Evolutionary conservation across 139 green algal genomes (phyloP), one percentile per base, ranked within the genome.

Genomic region (Trebouxia sp.): DNA sequence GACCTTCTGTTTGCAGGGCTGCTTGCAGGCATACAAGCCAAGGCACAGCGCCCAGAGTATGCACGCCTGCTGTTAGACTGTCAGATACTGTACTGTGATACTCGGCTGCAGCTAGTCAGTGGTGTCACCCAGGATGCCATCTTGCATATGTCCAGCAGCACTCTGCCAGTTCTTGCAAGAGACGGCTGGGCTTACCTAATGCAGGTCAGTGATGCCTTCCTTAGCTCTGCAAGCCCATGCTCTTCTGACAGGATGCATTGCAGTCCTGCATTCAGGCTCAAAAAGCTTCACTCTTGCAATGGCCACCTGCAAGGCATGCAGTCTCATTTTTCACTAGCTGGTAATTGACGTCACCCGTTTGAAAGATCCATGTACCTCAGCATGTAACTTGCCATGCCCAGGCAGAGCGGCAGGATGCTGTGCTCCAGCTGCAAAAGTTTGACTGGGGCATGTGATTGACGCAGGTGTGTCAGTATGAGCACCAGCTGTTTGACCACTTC

Each of bases 401-500:
- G n/a, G n/a, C n/a, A n/a, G n/a, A n/a, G n/a, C n/a, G n/a, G n/a
- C n/a, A n/a, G n/a, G n/a, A n/a, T n/a, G n/a, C n/a, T n/a, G n/a
- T n/a, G n/a, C n/a, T n/a, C n/a, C n/a, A n/a, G n/a, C 11, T 69
- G n/a, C 24, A 69, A 26, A 35, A 35, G 15, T 38, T 39, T 69
- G 56, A 28, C 22, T 37, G 56, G 22, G 56, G 0, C 14, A 32
- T 39, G 56, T 6, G 50, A 17, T 22, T 58, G 50, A 22, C 50
- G 20, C 87, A 94, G 89, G 88, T 95, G 37, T 93, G 89, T 76
- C 89, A 95, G 76, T 84, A 92, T 72, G 95, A 98, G 89, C 82
- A 87, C 66, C 87, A 95, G 88, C 89, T 98, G 55, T 95, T 94
- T 56, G 90, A 96, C 83, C 88, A 95, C 79, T 97, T 98, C 83